These are phyloP conservation scores for Phytophthora parvispora DNA, from an alignment of 352 stramenopile species.

Conservation along the genomic window DNA sequence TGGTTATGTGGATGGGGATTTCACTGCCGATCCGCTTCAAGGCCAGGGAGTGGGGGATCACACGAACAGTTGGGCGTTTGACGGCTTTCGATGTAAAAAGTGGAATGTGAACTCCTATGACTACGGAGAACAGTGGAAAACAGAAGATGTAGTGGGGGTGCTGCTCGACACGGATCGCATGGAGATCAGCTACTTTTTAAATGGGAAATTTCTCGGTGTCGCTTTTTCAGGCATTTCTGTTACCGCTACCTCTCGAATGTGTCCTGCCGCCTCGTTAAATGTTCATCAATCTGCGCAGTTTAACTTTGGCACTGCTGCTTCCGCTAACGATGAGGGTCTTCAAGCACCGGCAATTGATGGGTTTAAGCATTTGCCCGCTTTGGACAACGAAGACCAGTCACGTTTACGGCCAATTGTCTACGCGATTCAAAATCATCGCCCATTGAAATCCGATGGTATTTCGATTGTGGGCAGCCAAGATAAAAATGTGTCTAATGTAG, in stretches of 20 bases:
- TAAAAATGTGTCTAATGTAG: neutral
- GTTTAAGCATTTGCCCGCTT: slow-evolving; percentile 49
- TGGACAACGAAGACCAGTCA: slow-evolving; percentile 54
- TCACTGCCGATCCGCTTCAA: slow-evolving; percentile 83
- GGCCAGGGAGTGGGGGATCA: slow-evolving; percentile 95
- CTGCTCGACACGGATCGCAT: slow-evolving; percentile 88
- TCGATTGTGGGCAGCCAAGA: neutral
- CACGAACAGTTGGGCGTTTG: slow-evolving; percentile 91
- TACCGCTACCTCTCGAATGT: slow-evolving; percentile 58
- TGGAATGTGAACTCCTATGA: slow-evolving; percentile 88
- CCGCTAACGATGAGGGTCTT: slow-evolving; percentile 3
- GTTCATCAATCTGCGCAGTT: slow-evolving; percentile 82
- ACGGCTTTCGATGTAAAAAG: slow-evolving; percentile 91
- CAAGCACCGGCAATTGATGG: neutral
- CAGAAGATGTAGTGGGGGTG: slow-evolving; percentile 89
- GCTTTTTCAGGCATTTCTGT: slow-evolving; percentile 78
- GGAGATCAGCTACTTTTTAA: slow-evolving; percentile 93
- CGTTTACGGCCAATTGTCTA: slow-evolving; percentile 53
- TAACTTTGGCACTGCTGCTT: slow-evolving; percentile 66
- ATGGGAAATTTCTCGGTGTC: slow-evolving; percentile 90
- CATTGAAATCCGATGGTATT: neutral
- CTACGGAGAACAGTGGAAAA: slow-evolving; percentile 88
- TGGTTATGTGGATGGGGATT: slow-evolving; percentile 92
- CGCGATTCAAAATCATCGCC: slow-evolving; percentile 8
- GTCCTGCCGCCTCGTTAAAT: slow-evolving; percentile 90